Conservation (phyloP, 768 basidiomycete species). For the Sporobolomyces phaffii region DNA sequence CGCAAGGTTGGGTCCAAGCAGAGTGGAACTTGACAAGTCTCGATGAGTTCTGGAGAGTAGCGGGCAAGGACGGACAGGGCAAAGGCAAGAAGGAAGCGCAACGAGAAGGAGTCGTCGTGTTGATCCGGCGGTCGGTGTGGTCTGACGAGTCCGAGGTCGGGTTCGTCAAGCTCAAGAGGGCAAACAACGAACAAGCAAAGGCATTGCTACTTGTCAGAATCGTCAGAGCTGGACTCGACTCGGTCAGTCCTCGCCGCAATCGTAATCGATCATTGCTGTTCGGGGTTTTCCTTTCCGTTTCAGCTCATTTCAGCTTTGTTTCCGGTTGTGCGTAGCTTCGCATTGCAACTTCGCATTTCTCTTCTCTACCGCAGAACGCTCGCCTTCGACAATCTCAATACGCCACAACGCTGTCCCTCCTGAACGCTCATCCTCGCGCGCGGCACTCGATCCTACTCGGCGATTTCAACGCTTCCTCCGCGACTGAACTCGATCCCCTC, state of each 20-base stretch:
- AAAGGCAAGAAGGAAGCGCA: conserved; percentile 10
- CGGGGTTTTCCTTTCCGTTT: too few relatives aligned
- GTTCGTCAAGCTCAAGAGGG: conserved; percentile 2
- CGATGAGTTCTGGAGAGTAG: conserved; percentile 20
- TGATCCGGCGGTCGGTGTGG: conserved; percentile 1
- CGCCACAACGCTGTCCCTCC: not conserved
- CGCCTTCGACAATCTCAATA: conserved; percentile 16
- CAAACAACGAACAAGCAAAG: conserved; percentile 24
- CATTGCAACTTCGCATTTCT: conserved; percentile 34
- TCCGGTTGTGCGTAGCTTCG: not conserved
- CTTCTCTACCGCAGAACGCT: conserved; percentile 28
- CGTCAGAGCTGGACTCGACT: not conserved
- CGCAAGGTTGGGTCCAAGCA: conserved; percentile 10
- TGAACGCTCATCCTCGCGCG: not conserved
- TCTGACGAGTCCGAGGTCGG: not conserved
- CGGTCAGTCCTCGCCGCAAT: not conserved
- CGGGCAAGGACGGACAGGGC: not conserved
- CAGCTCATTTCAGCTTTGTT: too few relatives aligned
- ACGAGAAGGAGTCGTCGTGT: conserved; percentile 30
- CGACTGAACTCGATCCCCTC: conserved; percentile 19
- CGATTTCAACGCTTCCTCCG: conserved; percentile 30
- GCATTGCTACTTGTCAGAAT: not conserved
- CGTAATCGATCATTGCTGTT: not conserved
- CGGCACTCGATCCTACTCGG: conserved; percentile 13
- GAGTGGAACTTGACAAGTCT: conserved; percentile 9